Evolutionary conservation across 139 green algal genomes (phyloP).

Genomic region (Chlamydomonas sphaeroides): DNA sequence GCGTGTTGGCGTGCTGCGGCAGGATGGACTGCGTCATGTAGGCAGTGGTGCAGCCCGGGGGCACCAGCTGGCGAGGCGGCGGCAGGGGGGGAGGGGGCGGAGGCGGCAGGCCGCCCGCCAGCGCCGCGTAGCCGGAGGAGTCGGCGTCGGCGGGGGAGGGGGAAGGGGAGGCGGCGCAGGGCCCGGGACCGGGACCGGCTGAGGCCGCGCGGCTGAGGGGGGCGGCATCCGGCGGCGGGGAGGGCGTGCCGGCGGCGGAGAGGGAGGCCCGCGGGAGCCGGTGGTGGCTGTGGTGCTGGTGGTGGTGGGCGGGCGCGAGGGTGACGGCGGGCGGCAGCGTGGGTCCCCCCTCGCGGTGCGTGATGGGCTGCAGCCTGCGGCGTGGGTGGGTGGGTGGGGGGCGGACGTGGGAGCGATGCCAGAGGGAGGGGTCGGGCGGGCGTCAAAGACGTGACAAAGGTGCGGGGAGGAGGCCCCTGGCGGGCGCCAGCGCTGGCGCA

Average conservation of each 20-base stretch:
- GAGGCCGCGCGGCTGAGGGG: too few relatives aligned
- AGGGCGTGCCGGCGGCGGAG: neutral
- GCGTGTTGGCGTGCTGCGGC: constrained; percentile 86
- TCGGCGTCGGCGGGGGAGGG: neutral
- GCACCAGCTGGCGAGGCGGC: constrained; percentile 41
- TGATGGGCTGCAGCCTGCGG: constrained; percentile 73
- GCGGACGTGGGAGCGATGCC: too few relatives aligned
- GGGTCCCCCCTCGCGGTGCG: constrained; percentile 65
- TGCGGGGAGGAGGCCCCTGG: too few relatives aligned
- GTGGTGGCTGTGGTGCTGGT: neutral
- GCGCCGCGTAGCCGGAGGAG: too few relatives aligned
- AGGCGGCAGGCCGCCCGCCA: too few relatives aligned
- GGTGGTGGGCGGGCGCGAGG: neutral
- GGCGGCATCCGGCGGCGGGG: too few relatives aligned
- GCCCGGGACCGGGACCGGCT: neutral
- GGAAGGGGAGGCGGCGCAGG: neutral
- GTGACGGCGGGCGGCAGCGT: constrained; percentile 73
- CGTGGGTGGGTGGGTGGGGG: too few relatives aligned
- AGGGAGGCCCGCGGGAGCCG: neutral
- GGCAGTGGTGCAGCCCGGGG: constrained; percentile 63
- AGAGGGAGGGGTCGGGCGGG: too few relatives aligned
- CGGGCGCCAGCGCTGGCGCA: too few relatives aligned
- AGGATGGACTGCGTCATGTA: constrained; percentile 86
- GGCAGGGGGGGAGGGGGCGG: neutral
- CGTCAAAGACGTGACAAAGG: too few relatives aligned